phyloP scores from a whole-genome alignment of 345 rosid species.

The Melastoma malabathricum region DNA sequence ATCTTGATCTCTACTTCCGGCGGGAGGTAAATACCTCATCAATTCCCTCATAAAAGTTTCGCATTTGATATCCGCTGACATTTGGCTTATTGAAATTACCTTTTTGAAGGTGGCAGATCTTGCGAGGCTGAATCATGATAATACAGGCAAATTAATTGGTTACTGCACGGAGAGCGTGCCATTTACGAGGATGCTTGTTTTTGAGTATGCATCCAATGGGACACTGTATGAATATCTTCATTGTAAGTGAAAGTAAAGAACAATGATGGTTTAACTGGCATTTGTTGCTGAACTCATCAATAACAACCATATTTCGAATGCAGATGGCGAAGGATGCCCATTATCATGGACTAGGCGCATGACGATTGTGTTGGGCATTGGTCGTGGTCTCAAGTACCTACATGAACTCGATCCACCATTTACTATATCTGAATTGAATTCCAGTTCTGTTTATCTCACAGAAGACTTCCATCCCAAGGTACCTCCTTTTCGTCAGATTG shows the following conservation, averaged over 20 bases:
- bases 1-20: constrained; percentile 87
- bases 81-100: constrained; percentile 11
- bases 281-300: not conserved
- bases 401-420: constrained; percentile 91
- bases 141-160: constrained; percentile 70
- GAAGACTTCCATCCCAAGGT: constrained; percentile 97
- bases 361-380: constrained; percentile 77
- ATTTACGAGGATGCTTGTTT: constrained; percentile 85
- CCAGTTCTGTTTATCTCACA: constrained; percentile 82
- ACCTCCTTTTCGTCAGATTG: constrained; percentile 1
- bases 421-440: constrained; percentile 80
- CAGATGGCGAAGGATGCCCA: constrained; percentile 88
- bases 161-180: constrained; percentile 77
- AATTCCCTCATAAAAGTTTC: not conserved
- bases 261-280: not conserved
- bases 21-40: constrained; percentile 49
- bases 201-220: constrained; percentile 92
- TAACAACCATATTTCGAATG: constrained; percentile 12
- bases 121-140: constrained; percentile 78
- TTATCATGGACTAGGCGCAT: constrained; percentile 84
- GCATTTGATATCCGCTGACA: constrained; percentile 3
- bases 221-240: constrained; percentile 91
- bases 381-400: constrained; percentile 80
- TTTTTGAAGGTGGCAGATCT: constrained; percentile 70
- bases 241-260: constrained; percentile 36